phyloP scores from a whole-genome alignment of 202 grass and related monocot species.

The Carex arenaria region DNA sequence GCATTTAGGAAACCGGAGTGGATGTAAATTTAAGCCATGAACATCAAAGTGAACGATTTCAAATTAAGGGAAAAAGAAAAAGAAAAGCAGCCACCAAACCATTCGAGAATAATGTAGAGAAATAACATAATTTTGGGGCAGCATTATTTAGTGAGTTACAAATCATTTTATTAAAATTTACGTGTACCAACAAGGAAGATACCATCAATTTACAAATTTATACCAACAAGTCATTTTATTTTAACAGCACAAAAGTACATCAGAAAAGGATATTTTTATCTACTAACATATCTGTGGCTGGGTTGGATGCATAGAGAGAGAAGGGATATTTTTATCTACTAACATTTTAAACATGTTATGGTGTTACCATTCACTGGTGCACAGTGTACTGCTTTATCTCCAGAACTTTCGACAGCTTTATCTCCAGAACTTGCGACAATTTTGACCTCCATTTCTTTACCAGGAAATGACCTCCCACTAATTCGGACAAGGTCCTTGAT shows the following conservation, averaged over 20 bases:
- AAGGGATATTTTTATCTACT: too few relatives aligned
- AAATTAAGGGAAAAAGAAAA: neutral
- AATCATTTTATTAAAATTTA: neutral
- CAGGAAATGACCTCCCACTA: constrained; percentile 74
- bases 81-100: neutral
- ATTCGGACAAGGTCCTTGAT: constrained; percentile 68
- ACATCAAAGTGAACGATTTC: neutral
- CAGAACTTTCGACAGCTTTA: neutral
- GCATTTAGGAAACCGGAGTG: neutral
- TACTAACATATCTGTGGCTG: neutral
- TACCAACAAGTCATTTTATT: neutral
- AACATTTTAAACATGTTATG: constrained; percentile 22
- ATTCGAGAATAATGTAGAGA: neutral
- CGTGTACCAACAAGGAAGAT: neutral
- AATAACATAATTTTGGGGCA: neutral
- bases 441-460: constrained; percentile 23
- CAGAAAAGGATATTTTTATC: neutral
- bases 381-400: neutral
- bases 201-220: neutral
- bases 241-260: neutral
- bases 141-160: neutral
- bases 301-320: neutral
- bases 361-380: neutral
- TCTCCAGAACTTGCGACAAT: constrained; percentile 17
- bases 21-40: neutral